Conservation (phyloP, 352 stramenopile species). For the Phytophthora uliginosa region DNA sequence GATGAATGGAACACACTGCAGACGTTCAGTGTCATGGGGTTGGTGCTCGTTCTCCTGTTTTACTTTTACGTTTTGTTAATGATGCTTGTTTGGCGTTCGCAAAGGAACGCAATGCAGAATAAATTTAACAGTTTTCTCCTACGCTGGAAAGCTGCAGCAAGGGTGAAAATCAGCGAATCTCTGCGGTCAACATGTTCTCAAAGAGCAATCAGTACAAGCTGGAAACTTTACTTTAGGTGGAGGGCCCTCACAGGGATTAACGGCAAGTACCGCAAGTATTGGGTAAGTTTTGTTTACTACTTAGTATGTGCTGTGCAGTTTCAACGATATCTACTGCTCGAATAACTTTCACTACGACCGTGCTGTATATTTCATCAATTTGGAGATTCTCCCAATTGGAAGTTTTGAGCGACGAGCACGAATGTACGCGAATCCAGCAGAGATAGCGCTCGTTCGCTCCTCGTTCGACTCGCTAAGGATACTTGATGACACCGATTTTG, state of each 20-base stretch:
- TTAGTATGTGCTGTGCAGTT: neutral
- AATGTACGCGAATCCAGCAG: constrained; percentile 37
- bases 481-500: constrained; percentile 24
- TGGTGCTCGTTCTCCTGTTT: constrained; percentile 13
- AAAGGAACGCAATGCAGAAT: constrained; percentile 11
- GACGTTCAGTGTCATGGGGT: constrained; percentile 11
- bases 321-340: constrained; percentile 20
- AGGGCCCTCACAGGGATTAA: constrained; percentile 29
- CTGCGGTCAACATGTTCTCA: neutral
- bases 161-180: neutral
- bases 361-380: constrained; percentile 30
- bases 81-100: constrained; percentile 24
- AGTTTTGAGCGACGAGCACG: constrained; percentile 44
- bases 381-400: constrained; percentile 32
- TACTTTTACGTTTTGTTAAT: constrained; percentile 26
- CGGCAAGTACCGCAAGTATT: constrained; percentile 43
- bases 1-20: constrained; percentile 24
- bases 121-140: constrained; percentile 2
- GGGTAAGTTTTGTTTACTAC: constrained; percentile 20
- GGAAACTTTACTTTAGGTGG: constrained; percentile 22
- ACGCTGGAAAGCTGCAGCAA: constrained; percentile 8
- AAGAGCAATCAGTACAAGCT: constrained; percentile 6
- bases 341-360: constrained; percentile 43
- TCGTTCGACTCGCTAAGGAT: constrained; percentile 49
- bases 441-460: constrained; percentile 38